Evolutionary conservation across 805 yeast genomes (phyloP).

Genomic region (Middelhovenomyces tepae): DNA sequence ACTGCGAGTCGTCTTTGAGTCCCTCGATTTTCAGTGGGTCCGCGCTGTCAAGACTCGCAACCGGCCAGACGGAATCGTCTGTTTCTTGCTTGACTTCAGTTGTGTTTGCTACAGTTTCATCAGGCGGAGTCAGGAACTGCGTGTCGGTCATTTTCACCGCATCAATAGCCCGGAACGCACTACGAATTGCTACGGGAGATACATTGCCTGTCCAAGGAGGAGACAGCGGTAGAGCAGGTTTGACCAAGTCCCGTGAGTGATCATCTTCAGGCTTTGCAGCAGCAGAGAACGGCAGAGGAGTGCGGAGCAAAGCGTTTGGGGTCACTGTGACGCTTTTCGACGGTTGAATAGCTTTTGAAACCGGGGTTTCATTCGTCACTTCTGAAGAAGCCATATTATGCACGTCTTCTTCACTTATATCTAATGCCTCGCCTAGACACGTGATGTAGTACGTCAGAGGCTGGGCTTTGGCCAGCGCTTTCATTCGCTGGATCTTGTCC

Average conservation of each 20-base stretch:
- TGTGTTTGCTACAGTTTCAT: conserved; percentile 12
- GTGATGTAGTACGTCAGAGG: conserved; percentile 25
- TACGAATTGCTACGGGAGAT: conserved; percentile 25
- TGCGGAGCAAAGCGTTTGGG: conserved; percentile 17
- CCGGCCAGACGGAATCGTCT: conserved; percentile 9
- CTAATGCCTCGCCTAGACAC: conserved; percentile 27
- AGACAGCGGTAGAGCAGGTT: conserved; percentile 6
- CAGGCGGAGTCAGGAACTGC: conserved; percentile 24
- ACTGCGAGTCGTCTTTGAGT: conserved; percentile 9
- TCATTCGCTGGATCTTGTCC: conserved; percentile 16
- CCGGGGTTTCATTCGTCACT: conserved; percentile 7
- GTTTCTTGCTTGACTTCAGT: conserved; percentile 4
- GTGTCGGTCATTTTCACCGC: conserved; percentile 21
- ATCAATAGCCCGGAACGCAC: conserved; percentile 26
- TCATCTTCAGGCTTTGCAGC: conserved; percentile 11
- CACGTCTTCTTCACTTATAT: conserved; percentile 26
- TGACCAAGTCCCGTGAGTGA: neutral
- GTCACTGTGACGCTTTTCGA: too few relatives aligned
- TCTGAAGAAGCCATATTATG: conserved; percentile 4
- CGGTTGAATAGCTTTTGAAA: too few relatives aligned
- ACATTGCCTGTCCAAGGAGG: conserved; percentile 23
- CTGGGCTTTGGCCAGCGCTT: conserved; percentile 22
- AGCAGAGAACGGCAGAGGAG: conserved; percentile 17
- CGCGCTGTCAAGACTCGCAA: conserved; percentile 7
- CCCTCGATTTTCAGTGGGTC: conserved; percentile 10